These are phyloP conservation scores for Babesia sp. DNA, from an alignment of 169 alveolate species.

Conservation along the genomic window DNA sequence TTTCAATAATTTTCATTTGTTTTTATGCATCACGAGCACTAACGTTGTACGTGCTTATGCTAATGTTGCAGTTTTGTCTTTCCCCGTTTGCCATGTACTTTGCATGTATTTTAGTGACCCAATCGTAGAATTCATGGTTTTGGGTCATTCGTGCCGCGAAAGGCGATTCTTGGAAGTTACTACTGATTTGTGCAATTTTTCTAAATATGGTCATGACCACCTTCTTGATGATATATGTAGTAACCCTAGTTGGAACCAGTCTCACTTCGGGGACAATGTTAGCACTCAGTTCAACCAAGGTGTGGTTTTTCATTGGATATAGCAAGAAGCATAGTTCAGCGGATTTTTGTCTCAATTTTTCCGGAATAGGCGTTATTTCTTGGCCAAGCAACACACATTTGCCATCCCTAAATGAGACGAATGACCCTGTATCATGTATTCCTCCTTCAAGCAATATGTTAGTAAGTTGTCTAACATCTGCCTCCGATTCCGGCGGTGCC, in stretches of 20 bases:
- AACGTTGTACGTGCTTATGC: constrained; percentile 14
- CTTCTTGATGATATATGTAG: constrained; percentile 50
- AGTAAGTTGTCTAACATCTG: constrained; percentile 30
- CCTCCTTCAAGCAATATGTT: constrained; percentile 34
- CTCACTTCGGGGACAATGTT: constrained; percentile 47
- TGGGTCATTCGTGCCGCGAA: constrained; percentile 24
- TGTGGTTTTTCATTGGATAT: constrained; percentile 51
- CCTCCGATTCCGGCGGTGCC: constrained; percentile 46
- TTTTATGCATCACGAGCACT: neutral
- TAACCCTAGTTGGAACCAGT: constrained; percentile 43
- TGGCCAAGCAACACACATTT: constrained; percentile 14
- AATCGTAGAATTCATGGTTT: constrained; percentile 42
- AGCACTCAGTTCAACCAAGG: constrained; percentile 55
- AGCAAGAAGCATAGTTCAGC: constrained; percentile 54
- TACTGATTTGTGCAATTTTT: constrained; percentile 39
- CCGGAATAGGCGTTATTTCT: constrained; percentile 7
- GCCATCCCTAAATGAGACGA: constrained; percentile 2
- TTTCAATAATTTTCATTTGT: neutral
- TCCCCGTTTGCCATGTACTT: constrained; percentile 42
- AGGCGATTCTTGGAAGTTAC: constrained; percentile 23
- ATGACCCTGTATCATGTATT: constrained; percentile 22
- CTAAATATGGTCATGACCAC: constrained; percentile 35
- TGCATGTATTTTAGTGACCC: constrained; percentile 24
- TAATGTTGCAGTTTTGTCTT: constrained; percentile 22
- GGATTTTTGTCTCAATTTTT: constrained; percentile 41